phyloP scores from a whole-genome alignment of 2,329 filamentous ascomycete species.

The Epichloe bromicola region DNA sequence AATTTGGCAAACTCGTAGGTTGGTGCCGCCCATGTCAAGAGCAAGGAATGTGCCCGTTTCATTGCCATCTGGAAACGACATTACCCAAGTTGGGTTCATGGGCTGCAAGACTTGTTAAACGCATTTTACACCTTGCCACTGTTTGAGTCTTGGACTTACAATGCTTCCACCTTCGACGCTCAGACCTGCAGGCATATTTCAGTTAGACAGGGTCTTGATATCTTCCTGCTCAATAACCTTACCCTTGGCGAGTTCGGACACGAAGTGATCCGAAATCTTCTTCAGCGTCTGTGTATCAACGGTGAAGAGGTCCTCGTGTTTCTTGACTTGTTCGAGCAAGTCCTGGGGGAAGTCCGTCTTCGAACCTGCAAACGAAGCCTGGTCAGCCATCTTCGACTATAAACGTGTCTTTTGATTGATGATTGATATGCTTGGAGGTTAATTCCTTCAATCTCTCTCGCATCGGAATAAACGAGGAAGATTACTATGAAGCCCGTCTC shows the following conservation, averaged over 20 bases:
- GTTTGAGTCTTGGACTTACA: slow-evolving; percentile 38
- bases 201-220: slow-evolving; percentile 2
- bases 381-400: slow-evolving; percentile 7
- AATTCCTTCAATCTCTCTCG: neutral
- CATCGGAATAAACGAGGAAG: neutral
- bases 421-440: neutral
- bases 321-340: slow-evolving; percentile 65
- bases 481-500: neutral
- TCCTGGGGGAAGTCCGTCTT: slow-evolving; percentile 89
- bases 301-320: slow-evolving; percentile 72
- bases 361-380: slow-evolving; percentile 46
- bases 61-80: slow-evolving; percentile 73
- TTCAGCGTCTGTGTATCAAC: slow-evolving; percentile 72
- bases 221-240: slow-evolving; percentile 4
- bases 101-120: slow-evolving; percentile 42
- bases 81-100: slow-evolving; percentile 97
- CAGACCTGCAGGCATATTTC: slow-evolving; percentile 42
- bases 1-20: slow-evolving; percentile 88
- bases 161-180: slow-evolving; percentile 84
- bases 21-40: slow-evolving; percentile 93
- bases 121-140: neutral
- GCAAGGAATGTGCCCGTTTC: slow-evolving; percentile 83
- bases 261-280: slow-evolving; percentile 79
- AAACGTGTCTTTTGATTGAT: neutral
- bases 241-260: slow-evolving; percentile 79